Evolutionary conservation across 305 asterid species (phyloP), one percentile per base, ranked within the genome.

Genomic region (Salvia sclarea): DNA sequence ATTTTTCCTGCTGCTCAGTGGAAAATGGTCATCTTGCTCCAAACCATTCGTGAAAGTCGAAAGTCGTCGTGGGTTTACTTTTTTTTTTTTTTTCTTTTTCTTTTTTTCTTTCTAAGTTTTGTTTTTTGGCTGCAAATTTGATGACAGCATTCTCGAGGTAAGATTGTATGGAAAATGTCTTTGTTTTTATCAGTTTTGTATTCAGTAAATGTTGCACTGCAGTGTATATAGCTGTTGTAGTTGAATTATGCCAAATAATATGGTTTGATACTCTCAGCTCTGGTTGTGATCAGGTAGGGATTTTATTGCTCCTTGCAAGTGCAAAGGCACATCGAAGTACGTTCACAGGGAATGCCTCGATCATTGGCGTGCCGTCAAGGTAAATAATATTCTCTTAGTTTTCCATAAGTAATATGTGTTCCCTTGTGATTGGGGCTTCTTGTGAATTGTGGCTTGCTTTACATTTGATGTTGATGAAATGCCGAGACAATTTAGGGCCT

Each of bases 261-360:
- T 66, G 67, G 60, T 48, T 43, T 69, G 35, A 62, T 30, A 55
- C 14, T 60, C 20, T 41, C 12, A 21, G 30, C 50, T 68, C 17
- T 14, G 48, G 61, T 47, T 75, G 58, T 72, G 66, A 69, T 61
- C 79, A 81, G 83, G 79, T 76, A 88, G 95, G 82, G 94, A 88
- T 80, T 91, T 91, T 75, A 91, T 91, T 75, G 96, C 96, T 78
- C 97, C 97, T 71, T 93, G 91, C 83, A 87, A 80, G 76, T 90
- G 97, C 79, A 91, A 87, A 85, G 96, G 96, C 71, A 89, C 98
- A 25, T 67, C 95, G 21, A 90, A 85, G 79, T 82, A 62, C 67
- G 89, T 86, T 72, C 92, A 86, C 72, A 77, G 89, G 67, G 87
- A 86, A 59, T 86, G 92, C 58, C 77, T 86, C 44, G 92, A 86